Conservation (phyloP, 2,329 filamentous ascomycete genomes). For the Pezicula carpinea region DNA sequence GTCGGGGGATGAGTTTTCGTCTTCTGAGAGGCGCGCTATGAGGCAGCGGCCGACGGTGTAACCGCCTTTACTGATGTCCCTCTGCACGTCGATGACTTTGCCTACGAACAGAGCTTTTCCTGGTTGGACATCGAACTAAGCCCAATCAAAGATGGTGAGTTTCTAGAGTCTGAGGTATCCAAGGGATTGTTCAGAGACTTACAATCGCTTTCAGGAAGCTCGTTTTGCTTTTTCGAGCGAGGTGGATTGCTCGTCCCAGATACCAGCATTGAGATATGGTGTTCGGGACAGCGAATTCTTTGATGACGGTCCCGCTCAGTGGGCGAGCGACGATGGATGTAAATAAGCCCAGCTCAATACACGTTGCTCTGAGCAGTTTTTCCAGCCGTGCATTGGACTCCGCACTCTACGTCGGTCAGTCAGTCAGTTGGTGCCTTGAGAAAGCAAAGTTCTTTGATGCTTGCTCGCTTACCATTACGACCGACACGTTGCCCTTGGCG, state of each 20-base stretch:
- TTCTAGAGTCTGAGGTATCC: not conserved
- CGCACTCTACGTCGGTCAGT: conserved; percentile 26
- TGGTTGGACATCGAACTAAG: conserved; percentile 20
- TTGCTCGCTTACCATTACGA: conserved; percentile 27
- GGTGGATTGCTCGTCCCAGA: conserved; percentile 28
- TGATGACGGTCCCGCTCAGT: conserved; percentile 29
- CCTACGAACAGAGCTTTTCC: conserved; percentile 35
- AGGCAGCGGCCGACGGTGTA: conserved; percentile 37
- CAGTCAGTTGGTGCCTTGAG: not conserved
- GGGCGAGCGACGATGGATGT: conserved; percentile 33
- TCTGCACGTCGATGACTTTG: conserved; percentile 36
- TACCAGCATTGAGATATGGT: conserved; percentile 33
- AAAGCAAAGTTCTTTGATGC: not conserved
- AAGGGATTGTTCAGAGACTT: conserved; percentile 6
- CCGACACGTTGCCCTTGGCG: conserved; percentile 31
- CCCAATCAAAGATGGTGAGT: not conserved
- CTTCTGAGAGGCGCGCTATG: conserved; percentile 26
- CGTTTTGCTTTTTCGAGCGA: conserved; percentile 26
- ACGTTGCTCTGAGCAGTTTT: conserved; percentile 31
- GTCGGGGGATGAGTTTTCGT: conserved; percentile 19
- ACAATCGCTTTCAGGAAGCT: conserved; percentile 25
- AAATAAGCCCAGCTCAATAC: conserved; percentile 34
- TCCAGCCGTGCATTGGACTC: conserved; percentile 33
- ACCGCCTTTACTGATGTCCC: conserved; percentile 32
- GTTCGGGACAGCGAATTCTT: conserved; percentile 29